Evolutionary conservation across 768 basidiomycete species (phyloP), one percentile per base, ranked within the genome.

Genomic region (Mycena haematopus): DNA sequence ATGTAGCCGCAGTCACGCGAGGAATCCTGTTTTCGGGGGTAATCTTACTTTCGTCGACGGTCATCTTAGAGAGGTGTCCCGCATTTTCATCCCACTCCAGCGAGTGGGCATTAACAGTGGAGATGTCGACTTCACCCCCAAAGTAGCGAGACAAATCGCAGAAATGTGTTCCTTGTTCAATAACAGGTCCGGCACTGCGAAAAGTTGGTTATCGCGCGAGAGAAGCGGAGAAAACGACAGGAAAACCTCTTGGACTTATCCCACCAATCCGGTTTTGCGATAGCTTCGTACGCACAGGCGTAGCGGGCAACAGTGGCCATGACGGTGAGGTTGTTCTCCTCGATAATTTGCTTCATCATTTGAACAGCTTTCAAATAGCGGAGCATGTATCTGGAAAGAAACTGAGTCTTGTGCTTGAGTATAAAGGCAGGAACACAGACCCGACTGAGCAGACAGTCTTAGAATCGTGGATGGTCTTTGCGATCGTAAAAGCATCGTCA

Each of bases 271-370:
- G 83, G 84, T 75, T 94, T 93, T 13, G 84, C 83, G 60, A 92
- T 92, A 24, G 84, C 76, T 73, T 91, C 85, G 69, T 94, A 96
- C 42, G 92, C 93, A 70, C 89, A 90, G 13, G 93, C 94, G 77
- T 98, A 99, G 61, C 96, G 90, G 9, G 95, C 96, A 68, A 96
- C 88, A 36, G 96, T 99, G 49, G 90, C 84, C 96, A 99, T 98
- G 54, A 99, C 95, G 22, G 90, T 91, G 61, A 99, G 83, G 71
- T 93, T 86, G 74, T 98, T 98, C 65, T 96, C 94, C 71, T 92
- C 82, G 73, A 99, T 92, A 75, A 98, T 95, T 63, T 90, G 85
- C 79, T 96, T 96, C 93, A 98, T 97, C 84, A 88, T 90, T 77
- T 97, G 95, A 22, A 96, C 93, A 33, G 91, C 95, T 75, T 90